phyloP scores from a whole-genome alignment of 352 stramenopile genomes.

The Thalassiosira mediterranea region DNA sequence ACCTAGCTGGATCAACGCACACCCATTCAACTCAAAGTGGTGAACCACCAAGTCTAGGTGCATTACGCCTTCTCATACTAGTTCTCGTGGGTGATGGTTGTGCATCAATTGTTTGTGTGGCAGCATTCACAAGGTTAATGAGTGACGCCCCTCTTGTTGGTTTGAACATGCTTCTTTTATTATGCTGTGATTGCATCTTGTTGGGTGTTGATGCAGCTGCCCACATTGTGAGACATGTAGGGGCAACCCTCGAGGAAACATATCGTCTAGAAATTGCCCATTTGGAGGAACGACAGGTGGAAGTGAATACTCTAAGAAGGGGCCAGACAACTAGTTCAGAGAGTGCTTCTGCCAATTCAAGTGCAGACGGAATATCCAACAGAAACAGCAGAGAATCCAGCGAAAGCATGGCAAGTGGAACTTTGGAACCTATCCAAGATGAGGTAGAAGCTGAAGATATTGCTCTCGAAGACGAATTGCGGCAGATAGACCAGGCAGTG shows the following conservation, averaged over 20 bases:
- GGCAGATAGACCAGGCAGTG: conserved; percentile 50
- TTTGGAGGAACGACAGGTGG: conserved; percentile 60
- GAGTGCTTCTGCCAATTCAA: no score
- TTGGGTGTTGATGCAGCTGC: conserved; percentile 50
- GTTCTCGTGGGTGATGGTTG: conserved; percentile 60
- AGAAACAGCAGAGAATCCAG: no score
- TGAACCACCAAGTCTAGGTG: conserved; percentile 47
- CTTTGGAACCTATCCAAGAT: no score
- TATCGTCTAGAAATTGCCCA: conserved; percentile 41
- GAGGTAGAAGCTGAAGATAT: no score
- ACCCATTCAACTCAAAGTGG: conserved; percentile 50
- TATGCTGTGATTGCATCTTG: conserved; percentile 71
- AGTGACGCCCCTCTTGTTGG: no score
- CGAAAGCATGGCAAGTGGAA: no score
- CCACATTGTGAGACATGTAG: conserved; percentile 57
- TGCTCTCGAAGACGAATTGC: conserved; percentile 37
- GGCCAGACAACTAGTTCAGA: conserved; percentile 4
- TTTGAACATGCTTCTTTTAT: conserved; percentile 62
- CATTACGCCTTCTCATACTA: conserved; percentile 56
- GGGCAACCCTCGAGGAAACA: conserved; percentile 48
- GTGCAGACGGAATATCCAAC: no score
- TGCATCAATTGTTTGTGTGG: conserved; percentile 48
- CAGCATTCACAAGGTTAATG: conserved; percentile 42
- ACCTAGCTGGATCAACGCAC: conserved; percentile 56
- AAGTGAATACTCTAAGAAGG: conserved; percentile 33